A percentile compares a stretch with the other conserved stretches of the same genome.
phyloP scores from a whole-genome alignment of 148 eudicot species.

The Nepenthes gracilis region DNA sequence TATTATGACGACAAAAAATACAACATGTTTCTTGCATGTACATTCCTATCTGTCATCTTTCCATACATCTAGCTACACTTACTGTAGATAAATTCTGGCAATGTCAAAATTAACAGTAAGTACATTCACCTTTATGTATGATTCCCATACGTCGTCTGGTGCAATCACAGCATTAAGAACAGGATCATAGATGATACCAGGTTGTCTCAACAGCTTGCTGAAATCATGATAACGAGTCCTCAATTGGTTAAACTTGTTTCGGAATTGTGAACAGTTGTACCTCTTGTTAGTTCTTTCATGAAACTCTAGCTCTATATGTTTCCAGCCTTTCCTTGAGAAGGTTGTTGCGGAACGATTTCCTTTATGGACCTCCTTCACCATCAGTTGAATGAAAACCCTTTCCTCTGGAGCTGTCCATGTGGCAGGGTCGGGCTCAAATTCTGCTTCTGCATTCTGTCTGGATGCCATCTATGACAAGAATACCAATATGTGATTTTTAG shows the following conservation, averaged over 20 bases:
- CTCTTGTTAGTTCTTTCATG: constrained; percentile 14
- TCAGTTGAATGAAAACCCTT: constrained; percentile 12
- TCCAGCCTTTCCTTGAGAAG: constrained; percentile 16
- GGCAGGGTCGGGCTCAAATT: constrained; percentile 16
- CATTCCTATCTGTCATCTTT: background rate
- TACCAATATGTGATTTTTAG: too few species aligned
- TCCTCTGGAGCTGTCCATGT: constrained; percentile 17
- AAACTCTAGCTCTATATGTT: constrained; percentile 10
- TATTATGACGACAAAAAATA: too few species aligned
- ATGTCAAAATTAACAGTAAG: background rate
- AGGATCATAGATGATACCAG: constrained; percentile 13
- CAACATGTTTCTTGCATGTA: background rate
- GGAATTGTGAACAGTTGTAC: constrained; percentile 12
- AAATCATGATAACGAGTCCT: constrained; percentile 15
- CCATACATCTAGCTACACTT: background rate
- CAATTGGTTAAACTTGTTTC: constrained; percentile 20
- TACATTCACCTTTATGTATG: constrained; percentile 5
- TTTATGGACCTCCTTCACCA: constrained; percentile 12
- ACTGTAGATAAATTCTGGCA: background rate
- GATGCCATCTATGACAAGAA: constrained; percentile 8
- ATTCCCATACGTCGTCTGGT: constrained; percentile 13
- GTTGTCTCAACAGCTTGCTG: constrained; percentile 13
- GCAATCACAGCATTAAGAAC: constrained; percentile 9
- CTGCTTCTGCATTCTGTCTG: constrained; percentile 3
- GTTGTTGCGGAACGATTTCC: constrained; percentile 17